Base-by-base conservation (phyloP, 371 early-diverging fungal genomes). In the Umbelopsis sp. region DNA sequence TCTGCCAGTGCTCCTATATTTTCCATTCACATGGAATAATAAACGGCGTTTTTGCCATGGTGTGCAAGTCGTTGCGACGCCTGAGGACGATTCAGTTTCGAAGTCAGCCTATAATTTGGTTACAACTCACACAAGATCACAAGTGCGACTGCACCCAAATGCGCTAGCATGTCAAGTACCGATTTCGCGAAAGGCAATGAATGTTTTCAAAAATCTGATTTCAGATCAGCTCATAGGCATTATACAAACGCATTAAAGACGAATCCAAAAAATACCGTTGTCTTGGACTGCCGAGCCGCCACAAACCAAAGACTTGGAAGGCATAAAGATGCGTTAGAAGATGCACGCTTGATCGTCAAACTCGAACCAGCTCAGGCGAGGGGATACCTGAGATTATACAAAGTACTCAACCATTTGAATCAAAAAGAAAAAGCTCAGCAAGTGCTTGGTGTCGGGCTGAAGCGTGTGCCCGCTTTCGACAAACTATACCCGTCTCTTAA, bases 221-320 rank as follows among this genome's bases (percentile, higher is more conserved):
- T 72, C 46, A 67, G 74, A 51, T 70, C 75, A 6, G 75, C 82
- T 0, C 44, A 70, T 7, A 25, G 51, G n/a, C 63, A 72, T 10
- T 82, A 80, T 25, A 69, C 71, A 9, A 65, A 66, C 16, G 77
- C 76, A 0, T 63, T 82, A 8, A 22, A 71, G 6, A 45, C 77
- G 20, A 35, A 50, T 24, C 72, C 71, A 8, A 64, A 63, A 9
- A 72, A 78, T n/a, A 38, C 63, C 0, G 73, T 73, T 10, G 51
- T 78, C 5, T 67, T 80, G 18, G 83, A 82, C 46, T 75, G 75
- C 63, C 76, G 83, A 18, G 76, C 80, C 14, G 80, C 79, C 4
- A 69, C 74, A 10, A 71, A 72, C 63, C 77, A 78, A 48, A 75
- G 73, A 32, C 20, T 72, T 1, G 65, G 75, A 0, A 37, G 75